Base-by-base conservation (phyloP, 2,329 filamentous ascomycete genomes). In the Botrytis sinoallii region DNA sequence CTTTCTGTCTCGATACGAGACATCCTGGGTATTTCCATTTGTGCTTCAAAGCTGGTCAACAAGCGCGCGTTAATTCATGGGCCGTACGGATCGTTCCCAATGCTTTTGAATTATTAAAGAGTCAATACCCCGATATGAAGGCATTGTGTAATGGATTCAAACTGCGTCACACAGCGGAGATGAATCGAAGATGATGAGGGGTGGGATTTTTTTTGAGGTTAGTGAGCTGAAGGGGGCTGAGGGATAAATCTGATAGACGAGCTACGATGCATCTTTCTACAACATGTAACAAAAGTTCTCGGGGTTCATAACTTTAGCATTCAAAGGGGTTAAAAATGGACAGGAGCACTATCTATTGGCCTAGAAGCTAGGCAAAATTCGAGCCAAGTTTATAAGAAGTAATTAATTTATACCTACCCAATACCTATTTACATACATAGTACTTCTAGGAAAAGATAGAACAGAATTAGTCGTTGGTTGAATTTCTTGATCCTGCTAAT, bases 131-230 rank as follows among this genome's bases (percentile, higher is more conserved):
- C 0, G 95, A 98, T 80, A 97, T 98, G 93, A 89, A 92, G 78
- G 94, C 94, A 67, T 85, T 99, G 76, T 97, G 95, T 86, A 99
- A 99, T 84, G 96, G 95, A 9, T 98, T 98, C 87, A 98, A 98
- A 87, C 70, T 81, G 70, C 77, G 79, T 8, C 76, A 79, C 66
- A 69, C 75, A 7, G 77, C 74, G 57, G 80, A 80, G 72, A 76
- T 78, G 73, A 77, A 73, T 46, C 77, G 76, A 67, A 75, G 76
- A 71, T 74, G 66, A 44, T 71, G 16, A 55, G 16, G n/a, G 38
- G n/a, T 40, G 32, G 25, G 66, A 14, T 14, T 59, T 42, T 59
- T 35, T 7, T 48, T 29, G 48, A 9, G 29, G 38, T n/a, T 42
- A 35, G 42, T 22, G 38, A 42, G 70, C 29, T n/a, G 38, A 72